Base-by-base conservation (phyloP, 2,329 filamentous ascomycete genomes). In the Chaetoscypha palmicola region DNA sequence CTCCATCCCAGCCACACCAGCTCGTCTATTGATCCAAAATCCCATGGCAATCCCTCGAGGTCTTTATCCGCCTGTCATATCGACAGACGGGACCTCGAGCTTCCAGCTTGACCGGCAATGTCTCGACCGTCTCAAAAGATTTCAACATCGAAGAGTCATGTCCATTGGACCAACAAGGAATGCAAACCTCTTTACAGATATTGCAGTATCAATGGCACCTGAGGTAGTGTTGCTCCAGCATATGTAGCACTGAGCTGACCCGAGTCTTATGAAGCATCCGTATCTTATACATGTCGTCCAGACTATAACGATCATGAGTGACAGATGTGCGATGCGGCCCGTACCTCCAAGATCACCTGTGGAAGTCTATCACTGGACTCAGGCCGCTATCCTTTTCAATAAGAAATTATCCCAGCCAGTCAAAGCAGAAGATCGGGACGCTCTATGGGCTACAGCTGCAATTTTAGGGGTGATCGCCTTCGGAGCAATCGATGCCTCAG, bases 201-300 rank as follows among this genome's bases (percentile, higher is more conserved):
- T 64, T 21, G 59, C 64, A 3, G 55, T 66, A 1, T 55, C 57
- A 5, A 57, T 74, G n/a, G 66, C 65, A 0, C 63, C 62, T 11
- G 56, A 60, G 34, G 70, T 73, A 62, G n/a, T n/a, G n/a, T n/a
- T n/a, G n/a, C n/a, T n/a, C n/a, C n/a, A n/a, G n/a, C n/a, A n/a
- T n/a, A n/a, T n/a, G n/a, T n/a, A n/a, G n/a, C n/a, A n/a, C n/a
- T n/a, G n/a, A n/a, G n/a, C n/a, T n/a, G n/a, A n/a, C n/a, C n/a
- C n/a, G n/a, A 39, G 11, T 9, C 8, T 26, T n/a, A 17, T 16
- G 11, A 17, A 57, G 55, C 45, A 52, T 43, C 38, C 45, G 16
- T 48, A 59, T 36, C 62, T 80, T 4, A 68, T 77, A 62, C 76
- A 80, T 55, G 63, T 71, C 36, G 64, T 77, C 14, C 62, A 78